These are phyloP conservation scores for Phoma sp. DNA, from an alignment of 2,329 filamentous ascomycete genomes.

Conservation along the genomic window DNA sequence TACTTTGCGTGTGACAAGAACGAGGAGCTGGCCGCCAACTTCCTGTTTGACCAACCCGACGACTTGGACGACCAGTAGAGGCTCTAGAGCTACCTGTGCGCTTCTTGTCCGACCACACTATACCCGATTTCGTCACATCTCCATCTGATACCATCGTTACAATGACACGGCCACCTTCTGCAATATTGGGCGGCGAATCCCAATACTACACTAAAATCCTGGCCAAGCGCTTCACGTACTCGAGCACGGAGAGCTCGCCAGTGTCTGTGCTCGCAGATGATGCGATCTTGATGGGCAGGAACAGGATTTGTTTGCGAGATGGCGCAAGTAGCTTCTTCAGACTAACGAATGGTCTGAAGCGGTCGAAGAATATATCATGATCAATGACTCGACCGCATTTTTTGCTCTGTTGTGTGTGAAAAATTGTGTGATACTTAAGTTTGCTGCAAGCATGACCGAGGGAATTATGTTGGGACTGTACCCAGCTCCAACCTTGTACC, in stretches of 20 bases:
- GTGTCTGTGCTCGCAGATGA: slow-evolving; percentile 3
- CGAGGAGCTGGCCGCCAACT: slow-evolving; percentile 97
- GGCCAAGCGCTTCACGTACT: slow-evolving; percentile 10
- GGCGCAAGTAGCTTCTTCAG: slow-evolving; percentile 7
- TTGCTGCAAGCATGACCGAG: background rate
- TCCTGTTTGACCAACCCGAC: slow-evolving; percentile 95
- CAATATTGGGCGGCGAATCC: slow-evolving; percentile 24
- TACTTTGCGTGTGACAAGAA: slow-evolving; percentile 99
- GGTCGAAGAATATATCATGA: slow-evolving; percentile 13
- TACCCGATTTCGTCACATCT: slow-evolving; percentile 24
- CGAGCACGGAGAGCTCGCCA: background rate
- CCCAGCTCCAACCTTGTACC: background rate
- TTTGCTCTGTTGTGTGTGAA: background rate
- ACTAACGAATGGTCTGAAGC: background rate
- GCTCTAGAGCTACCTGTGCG: slow-evolving; percentile 18
- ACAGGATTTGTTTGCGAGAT: slow-evolving; percentile 4
- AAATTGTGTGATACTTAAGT: no score
- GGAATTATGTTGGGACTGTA: no score
- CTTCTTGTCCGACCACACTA: slow-evolving; percentile 31
- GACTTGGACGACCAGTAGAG: slow-evolving; percentile 67
- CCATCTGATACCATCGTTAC: slow-evolving; percentile 32
- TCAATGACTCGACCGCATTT: background rate
- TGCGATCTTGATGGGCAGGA: background rate
- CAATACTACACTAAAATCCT: slow-evolving; percentile 18
- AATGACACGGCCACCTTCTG: slow-evolving; percentile 25